Conservation (phyloP, 1,139 yeast species). For the Yamadazyma triangularis region DNA sequence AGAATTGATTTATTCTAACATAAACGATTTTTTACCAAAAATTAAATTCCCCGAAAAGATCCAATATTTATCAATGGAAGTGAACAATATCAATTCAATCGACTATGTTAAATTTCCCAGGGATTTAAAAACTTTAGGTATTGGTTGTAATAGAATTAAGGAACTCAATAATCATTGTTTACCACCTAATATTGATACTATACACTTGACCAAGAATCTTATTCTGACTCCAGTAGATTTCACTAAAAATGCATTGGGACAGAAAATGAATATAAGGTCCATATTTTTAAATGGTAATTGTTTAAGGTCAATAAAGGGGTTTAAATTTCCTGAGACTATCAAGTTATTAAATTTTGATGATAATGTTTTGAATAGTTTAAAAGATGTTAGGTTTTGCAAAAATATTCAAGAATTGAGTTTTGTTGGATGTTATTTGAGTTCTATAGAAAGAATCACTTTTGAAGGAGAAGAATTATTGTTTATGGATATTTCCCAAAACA, state of each 20-base stretch:
- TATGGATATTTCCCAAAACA: conserved; percentile 8
- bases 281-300: conserved; percentile 17
- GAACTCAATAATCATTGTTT: conserved; percentile 11
- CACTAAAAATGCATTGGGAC: conserved; percentile 12
- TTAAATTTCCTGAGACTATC: conserved; percentile 15
- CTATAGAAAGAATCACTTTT: conserved; percentile 12
- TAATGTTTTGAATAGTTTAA: conserved; percentile 11
- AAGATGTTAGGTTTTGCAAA: conserved; percentile 10
- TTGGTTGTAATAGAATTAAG: conserved; percentile 18
- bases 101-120: conserved; percentile 18
- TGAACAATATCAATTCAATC: conserved; percentile 16
- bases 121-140: conserved; percentile 15
- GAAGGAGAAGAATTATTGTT: conserved; percentile 5
- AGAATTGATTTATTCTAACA: conserved; percentile 16
- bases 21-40: conserved; percentile 11
- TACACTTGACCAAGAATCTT: conserved; percentile 22
- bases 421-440: conserved; percentile 16
- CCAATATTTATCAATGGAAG: conserved; percentile 17
- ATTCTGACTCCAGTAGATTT: conserved; percentile 14
- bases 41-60: conserved; percentile 17
- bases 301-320: conserved; percentile 10
- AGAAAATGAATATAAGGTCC: conserved; percentile 12
- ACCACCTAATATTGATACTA: conserved; percentile 13
- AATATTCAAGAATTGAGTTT: conserved; percentile 17
- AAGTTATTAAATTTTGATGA: conserved; percentile 19